Percentiles rank a stretch among this genome's conserved stretches.
phyloP scores from a whole-genome alignment of 345 rosid genomes.

The Mallotus nudiflorus region DNA sequence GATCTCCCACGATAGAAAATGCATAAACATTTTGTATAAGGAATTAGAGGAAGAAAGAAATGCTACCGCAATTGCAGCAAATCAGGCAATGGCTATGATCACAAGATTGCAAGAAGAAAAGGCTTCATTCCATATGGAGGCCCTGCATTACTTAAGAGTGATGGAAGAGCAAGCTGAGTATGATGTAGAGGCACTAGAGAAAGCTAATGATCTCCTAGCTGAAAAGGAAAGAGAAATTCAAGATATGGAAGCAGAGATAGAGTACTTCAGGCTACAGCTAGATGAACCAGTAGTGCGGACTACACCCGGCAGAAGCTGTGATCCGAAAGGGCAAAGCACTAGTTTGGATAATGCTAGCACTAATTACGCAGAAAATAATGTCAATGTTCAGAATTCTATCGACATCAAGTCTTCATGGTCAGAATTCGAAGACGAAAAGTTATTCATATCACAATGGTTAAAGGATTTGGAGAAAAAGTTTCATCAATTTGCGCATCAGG shows the following conservation, averaged over 20 bases:
- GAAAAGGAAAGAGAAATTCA: slow-evolving; percentile 71
- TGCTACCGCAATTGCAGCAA: slow-evolving; percentile 77
- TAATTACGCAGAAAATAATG: slow-evolving; percentile 15
- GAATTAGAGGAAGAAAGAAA: slow-evolving; percentile 96
- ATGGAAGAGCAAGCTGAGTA: slow-evolving; percentile 85
- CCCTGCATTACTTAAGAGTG: slow-evolving; percentile 82
- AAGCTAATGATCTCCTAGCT: slow-evolving; percentile 61
- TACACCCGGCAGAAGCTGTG: slow-evolving; percentile 19
- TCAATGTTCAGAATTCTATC: slow-evolving; percentile 22
- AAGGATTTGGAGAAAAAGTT: slow-evolving; percentile 46
- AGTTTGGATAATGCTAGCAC: slow-evolving; percentile 15
- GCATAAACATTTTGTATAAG: slow-evolving; percentile 55
- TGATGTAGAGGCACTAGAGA: slow-evolving; percentile 83
- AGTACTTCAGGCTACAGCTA: slow-evolving; percentile 42
- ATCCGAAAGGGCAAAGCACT: slow-evolving; percentile 22
- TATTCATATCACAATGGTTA: slow-evolving; percentile 31
- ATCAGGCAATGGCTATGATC: slow-evolving; percentile 98
- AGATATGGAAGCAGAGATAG: slow-evolving; percentile 72
- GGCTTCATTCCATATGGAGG: slow-evolving; percentile 85
- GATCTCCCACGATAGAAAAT: slow-evolving; percentile 61
- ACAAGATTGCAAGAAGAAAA: slow-evolving; percentile 95
- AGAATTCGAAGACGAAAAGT: slow-evolving; percentile 41
- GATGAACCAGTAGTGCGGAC: slow-evolving; percentile 37
- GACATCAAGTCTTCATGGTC: slow-evolving; percentile 20
- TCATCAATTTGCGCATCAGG: slow-evolving; percentile 24